A percentile compares a stretch with the other conserved stretches of the same genome.
phyloP scores from a whole-genome alignment of 2,329 filamentous ascomycete species.

The Daldinia sp. region DNA sequence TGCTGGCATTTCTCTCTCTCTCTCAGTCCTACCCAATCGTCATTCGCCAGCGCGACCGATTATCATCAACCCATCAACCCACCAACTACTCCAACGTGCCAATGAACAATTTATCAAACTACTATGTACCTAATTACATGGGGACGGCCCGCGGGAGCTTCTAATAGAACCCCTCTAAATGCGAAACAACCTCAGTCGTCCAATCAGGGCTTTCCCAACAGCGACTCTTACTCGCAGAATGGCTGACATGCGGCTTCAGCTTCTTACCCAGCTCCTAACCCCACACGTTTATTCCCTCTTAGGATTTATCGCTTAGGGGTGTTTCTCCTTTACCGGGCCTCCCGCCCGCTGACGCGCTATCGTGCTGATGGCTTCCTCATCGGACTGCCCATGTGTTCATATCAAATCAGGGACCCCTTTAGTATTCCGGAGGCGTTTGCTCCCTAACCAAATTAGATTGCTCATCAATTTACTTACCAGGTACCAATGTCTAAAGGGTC shows the following conservation, averaged over 20 bases:
- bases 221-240: constrained; percentile 39
- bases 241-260: constrained; percentile 35
- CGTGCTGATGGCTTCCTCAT: constrained; percentile 29
- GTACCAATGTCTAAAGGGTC: constrained; percentile 33
- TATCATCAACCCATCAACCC: constrained; percentile 34
- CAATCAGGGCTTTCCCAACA: constrained; percentile 41
- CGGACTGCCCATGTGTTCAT: constrained; percentile 12
- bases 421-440: constrained; percentile 27
- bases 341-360: constrained; percentile 23
- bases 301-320: constrained; percentile 21
- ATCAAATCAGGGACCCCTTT: constrained; percentile 20
- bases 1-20: constrained; percentile 16
- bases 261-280: constrained; percentile 31
- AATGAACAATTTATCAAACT: constrained; percentile 26
- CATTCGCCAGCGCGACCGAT: constrained; percentile 35
- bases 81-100: constrained; percentile 19
- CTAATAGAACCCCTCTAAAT: constrained; percentile 38
- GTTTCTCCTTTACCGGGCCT: constrained; percentile 34
- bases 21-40: constrained; percentile 27
- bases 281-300: constrained; percentile 24
- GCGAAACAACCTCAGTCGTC: constrained; percentile 29
- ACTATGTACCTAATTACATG: constrained; percentile 18
- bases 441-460: constrained; percentile 36
- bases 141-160: constrained; percentile 41
- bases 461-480: constrained; percentile 36